These are phyloP conservation scores for Ambrosiella xylebori DNA, from an alignment of 2,329 filamentous ascomycete species.

Conservation along the genomic window DNA sequence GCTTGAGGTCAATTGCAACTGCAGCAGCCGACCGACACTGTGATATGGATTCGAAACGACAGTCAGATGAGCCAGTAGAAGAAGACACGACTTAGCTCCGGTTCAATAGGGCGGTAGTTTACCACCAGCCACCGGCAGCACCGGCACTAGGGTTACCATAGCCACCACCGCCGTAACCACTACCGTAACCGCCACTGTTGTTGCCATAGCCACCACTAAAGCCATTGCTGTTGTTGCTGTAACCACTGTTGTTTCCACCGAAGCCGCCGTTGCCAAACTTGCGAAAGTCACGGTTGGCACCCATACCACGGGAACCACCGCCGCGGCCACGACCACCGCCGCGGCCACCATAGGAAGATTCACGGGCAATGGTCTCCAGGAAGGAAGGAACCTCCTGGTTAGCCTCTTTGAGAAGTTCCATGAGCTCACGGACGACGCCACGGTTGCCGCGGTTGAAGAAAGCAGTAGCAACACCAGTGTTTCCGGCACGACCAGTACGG, in stretches of 20 bases:
- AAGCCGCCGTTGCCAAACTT: conserved; percentile 46
- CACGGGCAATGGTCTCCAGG: conserved; percentile 92
- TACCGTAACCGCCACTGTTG: conserved; percentile 24
- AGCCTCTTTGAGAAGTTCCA: conserved; percentile 96
- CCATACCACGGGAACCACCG: conserved; percentile 50
- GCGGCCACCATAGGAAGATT: conserved; percentile 64
- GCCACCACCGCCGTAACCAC: conserved; percentile 31
- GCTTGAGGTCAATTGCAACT: conserved; percentile 17
- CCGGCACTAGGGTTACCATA: conserved; percentile 51
- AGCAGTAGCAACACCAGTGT: conserved; percentile 93
- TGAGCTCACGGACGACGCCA: conserved; percentile 86
- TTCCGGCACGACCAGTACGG: conserved; percentile 98
- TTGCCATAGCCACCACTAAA: conserved; percentile 25
- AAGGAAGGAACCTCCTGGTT: conserved; percentile 92
- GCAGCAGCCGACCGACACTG: conserved; percentile 13
- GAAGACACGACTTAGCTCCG: neutral
- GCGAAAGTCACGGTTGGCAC: conserved; percentile 71
- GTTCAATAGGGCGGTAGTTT: conserved; percentile 19
- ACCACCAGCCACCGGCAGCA: conserved; percentile 61
- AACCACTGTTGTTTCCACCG: conserved; percentile 25
- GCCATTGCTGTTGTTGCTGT: conserved; percentile 23
- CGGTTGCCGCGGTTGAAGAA: conserved; percentile 99
- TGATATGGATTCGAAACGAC: neutral
- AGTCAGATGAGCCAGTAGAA: neutral
- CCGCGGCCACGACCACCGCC: conserved; percentile 42